These are phyloP conservation scores for Auxenochlorella pyrenoidosa DNA, from an alignment of 139 green algal species.

Conservation along the genomic window DNA sequence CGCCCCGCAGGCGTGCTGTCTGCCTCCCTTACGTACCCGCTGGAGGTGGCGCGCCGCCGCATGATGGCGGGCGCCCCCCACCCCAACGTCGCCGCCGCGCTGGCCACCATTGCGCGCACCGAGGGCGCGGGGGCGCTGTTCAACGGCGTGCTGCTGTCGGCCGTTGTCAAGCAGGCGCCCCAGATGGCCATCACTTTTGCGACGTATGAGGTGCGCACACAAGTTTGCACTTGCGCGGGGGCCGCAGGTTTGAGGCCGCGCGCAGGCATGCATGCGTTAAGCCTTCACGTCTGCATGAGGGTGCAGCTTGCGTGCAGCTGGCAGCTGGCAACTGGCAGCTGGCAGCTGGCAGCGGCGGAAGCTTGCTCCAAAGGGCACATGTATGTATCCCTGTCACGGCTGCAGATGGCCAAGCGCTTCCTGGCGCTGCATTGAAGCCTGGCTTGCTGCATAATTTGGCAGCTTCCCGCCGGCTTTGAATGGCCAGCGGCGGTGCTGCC, in stretches of 20 bases:
- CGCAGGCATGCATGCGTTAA: no score
- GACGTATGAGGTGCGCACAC: constrained; percentile 14
- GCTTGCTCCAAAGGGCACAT: background rate
- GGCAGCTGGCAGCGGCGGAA: no score
- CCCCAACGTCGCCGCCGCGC: background rate
- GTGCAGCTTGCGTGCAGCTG: no score
- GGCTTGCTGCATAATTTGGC: no score
- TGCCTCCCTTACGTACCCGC: constrained; percentile 45
- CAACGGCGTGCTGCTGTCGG: constrained; percentile 42
- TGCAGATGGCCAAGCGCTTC: constrained; percentile 28
- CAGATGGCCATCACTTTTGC: constrained; percentile 51
- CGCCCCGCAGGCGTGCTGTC: constrained; percentile 32
- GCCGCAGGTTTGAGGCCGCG: no score
- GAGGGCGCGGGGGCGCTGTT: constrained; percentile 51
- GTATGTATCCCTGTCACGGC: background rate
- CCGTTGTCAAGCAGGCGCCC: constrained; percentile 54
- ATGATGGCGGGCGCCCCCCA: constrained; percentile 54
- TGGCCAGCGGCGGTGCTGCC: no score
- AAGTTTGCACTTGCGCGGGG: background rate
- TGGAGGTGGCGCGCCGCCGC: constrained; percentile 55
- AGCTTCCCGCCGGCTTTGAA: no score
- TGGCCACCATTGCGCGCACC: constrained; percentile 31
- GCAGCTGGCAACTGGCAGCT: no score
- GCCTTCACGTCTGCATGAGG: no score
- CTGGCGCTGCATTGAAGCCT: constrained; percentile 1